These are phyloP conservation scores for Allium fistulosum DNA, from an alignment of 106 monocot genomes.

Conservation along the genomic window DNA sequence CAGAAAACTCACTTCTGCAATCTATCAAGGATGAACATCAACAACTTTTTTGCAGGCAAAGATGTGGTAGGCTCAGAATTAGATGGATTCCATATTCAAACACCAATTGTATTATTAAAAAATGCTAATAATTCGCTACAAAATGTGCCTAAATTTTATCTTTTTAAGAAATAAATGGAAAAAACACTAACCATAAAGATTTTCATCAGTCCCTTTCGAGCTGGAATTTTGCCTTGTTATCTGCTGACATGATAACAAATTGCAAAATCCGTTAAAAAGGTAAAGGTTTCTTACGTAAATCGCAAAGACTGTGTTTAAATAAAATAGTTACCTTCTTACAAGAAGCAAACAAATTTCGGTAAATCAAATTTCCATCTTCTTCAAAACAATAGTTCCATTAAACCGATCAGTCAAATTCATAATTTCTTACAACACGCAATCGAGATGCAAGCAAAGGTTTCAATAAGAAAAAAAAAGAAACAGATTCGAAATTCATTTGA, in stretches of 20 bases:
- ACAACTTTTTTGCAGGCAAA: conserved; percentile 88
- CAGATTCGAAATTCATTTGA: too few species aligned
- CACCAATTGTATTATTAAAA: conserved; percentile 5
- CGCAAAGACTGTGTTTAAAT: not conserved
- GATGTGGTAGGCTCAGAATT: conserved; percentile 60
- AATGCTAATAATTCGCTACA: conserved; percentile 10
- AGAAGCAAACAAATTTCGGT: too few species aligned
- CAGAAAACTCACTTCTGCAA: conserved; percentile 71
- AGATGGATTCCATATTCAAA: conserved; percentile 19
- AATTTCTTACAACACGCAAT: too few species aligned
- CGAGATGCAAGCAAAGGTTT: too few species aligned
- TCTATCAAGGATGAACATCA: conserved; percentile 87
- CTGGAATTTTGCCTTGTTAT: conserved; percentile 19
- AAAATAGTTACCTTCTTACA: not conserved
- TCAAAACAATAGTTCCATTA: too few species aligned
- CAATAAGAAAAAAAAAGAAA: too few species aligned
- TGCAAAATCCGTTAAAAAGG: conserved; percentile 9
- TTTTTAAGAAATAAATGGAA: conserved; percentile 27
- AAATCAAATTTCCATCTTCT: too few species aligned
- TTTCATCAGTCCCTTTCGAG: conserved; percentile 43
- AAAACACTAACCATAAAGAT: conserved; percentile 31
- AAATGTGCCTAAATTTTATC: not conserved
- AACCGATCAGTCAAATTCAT: too few species aligned
- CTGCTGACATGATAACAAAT: conserved; percentile 42
- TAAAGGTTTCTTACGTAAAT: not conserved